Base-by-base conservation (phyloP, 2,329 filamentous ascomycete genomes). In the Aspergillus felis region DNA sequence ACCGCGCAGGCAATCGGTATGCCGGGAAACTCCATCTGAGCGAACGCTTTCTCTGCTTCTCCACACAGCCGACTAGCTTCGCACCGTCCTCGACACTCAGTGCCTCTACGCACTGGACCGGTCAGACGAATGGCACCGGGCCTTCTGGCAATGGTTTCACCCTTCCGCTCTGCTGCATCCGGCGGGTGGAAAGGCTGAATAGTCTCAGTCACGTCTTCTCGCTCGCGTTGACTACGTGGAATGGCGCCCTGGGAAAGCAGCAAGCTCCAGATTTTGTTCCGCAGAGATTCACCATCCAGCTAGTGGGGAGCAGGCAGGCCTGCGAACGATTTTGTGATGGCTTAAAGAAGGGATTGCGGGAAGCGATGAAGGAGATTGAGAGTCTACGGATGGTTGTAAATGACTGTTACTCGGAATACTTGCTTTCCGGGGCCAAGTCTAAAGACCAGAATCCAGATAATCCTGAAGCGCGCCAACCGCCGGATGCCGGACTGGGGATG, bases 251-350 rank as follows among this genome's bases (percentile, higher is more conserved):
- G 81, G 86, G 65, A 76, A 90, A 73, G 76, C 81, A 66, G 60
- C 78, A 83, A 68, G 82, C 84, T 51, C 77, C 78, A 17, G 74
- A 79, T 28, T 86, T 85, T 61, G 81, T 85, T 54, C 89, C 92
- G 61, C 94, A 97, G 71, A 90, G 92, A 68, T 89, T 99, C 64
- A 96, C 92, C 1, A 84, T 99, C 59, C 91, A 96, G 74, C 86
- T 99, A 51, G 91, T 91, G 28, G 93, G 92, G 28, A 94, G 89
- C 70, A 86, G 93, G 56, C 90, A 89, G 70, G 87, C 90, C 50
- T 97, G 93, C 73, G 94, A 99, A 76, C 84, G 92, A 54, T 99
- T 99, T 77, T 99, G 94, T 73, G 94, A 99, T 77, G 91, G 90
- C 5, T 81, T 99, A 63, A 99, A 97, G 77, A 91, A 89, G 71